Conservation (phyloP, 2,329 filamentous ascomycete species). For the Dryadomyces quercus-mongolicae region DNA sequence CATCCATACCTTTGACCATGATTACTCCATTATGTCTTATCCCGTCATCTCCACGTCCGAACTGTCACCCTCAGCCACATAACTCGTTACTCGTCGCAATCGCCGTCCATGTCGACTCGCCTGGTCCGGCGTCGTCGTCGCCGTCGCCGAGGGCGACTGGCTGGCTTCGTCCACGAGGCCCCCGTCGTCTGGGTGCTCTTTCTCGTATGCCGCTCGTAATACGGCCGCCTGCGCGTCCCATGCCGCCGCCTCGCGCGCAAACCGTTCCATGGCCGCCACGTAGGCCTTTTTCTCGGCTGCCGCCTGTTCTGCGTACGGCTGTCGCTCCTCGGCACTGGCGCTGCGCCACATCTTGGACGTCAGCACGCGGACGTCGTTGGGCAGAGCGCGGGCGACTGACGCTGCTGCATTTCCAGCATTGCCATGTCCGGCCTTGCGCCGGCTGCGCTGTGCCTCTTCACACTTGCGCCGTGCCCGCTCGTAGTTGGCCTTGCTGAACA, state of each 20-base stretch:
- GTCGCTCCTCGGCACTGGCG: conserved; percentile 54
- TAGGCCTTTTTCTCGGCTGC: conserved; percentile 58
- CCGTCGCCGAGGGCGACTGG: conserved; percentile 6
- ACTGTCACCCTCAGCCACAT: conserved; percentile 8
- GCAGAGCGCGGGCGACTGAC: conserved; percentile 52
- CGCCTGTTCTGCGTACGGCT: conserved; percentile 67
- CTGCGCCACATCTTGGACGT: conserved; percentile 88
- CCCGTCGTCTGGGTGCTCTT: conserved; percentile 31
- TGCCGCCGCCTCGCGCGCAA: conserved; percentile 44
- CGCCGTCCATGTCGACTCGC: too few relatives aligned
- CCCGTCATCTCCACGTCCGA: conserved; percentile 19
- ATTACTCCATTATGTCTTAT: conserved; percentile 3
- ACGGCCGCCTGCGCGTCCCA: conserved; percentile 61
- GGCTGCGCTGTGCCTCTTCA: conserved; percentile 29
- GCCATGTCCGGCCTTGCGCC: conserved; percentile 32
- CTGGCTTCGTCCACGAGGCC: too few relatives aligned
- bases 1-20: too few relatives aligned
- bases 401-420: conserved; percentile 34
- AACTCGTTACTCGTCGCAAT: too few relatives aligned
- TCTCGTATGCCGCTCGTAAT: conserved; percentile 39
- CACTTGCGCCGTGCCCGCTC: conserved; percentile 49
- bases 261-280: conserved; percentile 42
- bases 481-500: conserved; percentile 72
- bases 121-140: conserved; percentile 15
- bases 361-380: conserved; percentile 75